These are phyloP conservation scores for Diutina ranongensis DNA, from an alignment of 1,139 yeast species.

Conservation along the genomic window DNA sequence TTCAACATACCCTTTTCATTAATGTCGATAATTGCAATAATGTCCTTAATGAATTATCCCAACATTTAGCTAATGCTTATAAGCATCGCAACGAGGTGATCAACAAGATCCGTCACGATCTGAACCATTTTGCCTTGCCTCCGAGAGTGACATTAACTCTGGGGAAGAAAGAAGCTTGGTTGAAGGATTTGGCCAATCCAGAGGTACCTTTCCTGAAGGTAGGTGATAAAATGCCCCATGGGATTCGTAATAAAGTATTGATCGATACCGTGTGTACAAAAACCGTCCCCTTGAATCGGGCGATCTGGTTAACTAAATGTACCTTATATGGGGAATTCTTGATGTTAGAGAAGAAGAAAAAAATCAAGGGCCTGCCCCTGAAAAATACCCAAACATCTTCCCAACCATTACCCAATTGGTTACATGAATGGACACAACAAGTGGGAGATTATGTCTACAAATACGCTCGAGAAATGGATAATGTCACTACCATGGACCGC, in stretches of 20 bases:
- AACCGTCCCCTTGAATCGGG: constrained; percentile 61
- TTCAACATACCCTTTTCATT: constrained; percentile 31
- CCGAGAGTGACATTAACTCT: constrained; percentile 86
- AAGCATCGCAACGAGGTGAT: constrained; percentile 49
- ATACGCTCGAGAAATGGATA: constrained; percentile 29
- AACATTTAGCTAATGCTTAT: constrained; percentile 50
- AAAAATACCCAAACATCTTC: constrained; percentile 2
- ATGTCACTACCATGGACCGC: constrained; percentile 17
- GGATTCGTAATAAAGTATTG: constrained; percentile 61
- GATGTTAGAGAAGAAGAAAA: constrained; percentile 44
- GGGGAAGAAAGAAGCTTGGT: constrained; percentile 76
- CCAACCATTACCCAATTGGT: constrained; percentile 35
- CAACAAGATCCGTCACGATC: constrained; percentile 45
- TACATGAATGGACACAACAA: constrained; percentile 83
- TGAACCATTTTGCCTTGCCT: constrained; percentile 58
- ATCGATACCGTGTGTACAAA: constrained; percentile 61
- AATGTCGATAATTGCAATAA: constrained; percentile 27
- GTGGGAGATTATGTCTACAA: constrained; percentile 49
- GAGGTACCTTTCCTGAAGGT: constrained; percentile 53
- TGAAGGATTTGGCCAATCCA: constrained; percentile 63
- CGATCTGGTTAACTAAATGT: constrained; percentile 84
- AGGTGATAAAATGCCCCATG: constrained; percentile 83
- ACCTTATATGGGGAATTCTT: constrained; percentile 75
- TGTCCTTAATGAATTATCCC: constrained; percentile 31
- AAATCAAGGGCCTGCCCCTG: constrained; percentile 1